phyloP scores from a whole-genome alignment of 345 rosid species.

The Reutealis trisperma region DNA sequence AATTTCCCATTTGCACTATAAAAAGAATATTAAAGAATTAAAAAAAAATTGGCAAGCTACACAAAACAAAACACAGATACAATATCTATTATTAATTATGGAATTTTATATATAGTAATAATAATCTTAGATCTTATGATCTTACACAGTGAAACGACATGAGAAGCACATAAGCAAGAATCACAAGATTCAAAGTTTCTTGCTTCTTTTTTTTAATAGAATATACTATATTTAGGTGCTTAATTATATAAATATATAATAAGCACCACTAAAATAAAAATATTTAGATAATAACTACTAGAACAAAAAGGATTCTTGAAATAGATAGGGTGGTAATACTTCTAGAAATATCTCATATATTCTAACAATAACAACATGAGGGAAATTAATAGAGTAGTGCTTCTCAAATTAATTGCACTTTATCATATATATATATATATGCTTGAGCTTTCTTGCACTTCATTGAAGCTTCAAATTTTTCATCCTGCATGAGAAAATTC shows the following conservation, averaged over 20 bases:
- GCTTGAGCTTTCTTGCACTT: neutral
- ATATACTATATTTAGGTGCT: neutral
- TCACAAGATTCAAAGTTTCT: conserved; percentile 15
- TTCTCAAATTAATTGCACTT: conserved; percentile 10
- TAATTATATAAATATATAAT: neutral
- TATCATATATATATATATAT: no score
- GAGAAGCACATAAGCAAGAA: neutral
- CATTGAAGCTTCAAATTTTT: conserved; percentile 46
- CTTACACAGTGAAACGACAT: no score
- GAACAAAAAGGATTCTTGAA: conserved; percentile 12
- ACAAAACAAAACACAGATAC: neutral
- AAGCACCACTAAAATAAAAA: neutral
- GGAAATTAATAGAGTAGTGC: no score
- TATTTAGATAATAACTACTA: conserved; percentile 4
- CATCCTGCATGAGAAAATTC: conserved; percentile 41
- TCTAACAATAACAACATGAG: neutral
- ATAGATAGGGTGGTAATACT: no score
- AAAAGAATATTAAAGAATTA: no score
- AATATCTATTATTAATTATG: neutral
- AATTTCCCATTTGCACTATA: no score
- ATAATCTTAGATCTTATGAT: no score
- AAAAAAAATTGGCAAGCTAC: neutral
- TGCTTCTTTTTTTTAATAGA: neutral
- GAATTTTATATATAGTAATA: no score
- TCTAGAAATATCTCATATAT: no score